These are phyloP conservation scores for Scutellaria barbata DNA, from an alignment of 257 asterid genomes.

Conservation along the genomic window DNA sequence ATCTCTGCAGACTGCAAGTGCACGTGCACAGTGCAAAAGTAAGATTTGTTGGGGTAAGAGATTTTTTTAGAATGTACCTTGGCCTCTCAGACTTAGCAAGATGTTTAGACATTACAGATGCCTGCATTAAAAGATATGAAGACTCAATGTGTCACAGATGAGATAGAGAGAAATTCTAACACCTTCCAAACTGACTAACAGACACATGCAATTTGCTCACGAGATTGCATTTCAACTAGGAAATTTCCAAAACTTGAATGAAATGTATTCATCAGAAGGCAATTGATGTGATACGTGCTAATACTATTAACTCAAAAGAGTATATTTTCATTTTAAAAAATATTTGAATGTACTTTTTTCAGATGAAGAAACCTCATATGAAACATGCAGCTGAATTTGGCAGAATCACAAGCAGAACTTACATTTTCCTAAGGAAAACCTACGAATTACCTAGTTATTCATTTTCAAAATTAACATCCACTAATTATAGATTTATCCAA, in stretches of 20 bases:
- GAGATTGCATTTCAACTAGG: not conserved
- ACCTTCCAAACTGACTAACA: not conserved
- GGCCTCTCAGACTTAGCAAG: slow-evolving; percentile 62
- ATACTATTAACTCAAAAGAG: not conserved
- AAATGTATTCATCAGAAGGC: slow-evolving; percentile 3
- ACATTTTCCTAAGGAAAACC: not conserved
- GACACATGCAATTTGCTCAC: not conserved
- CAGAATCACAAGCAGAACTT: not conserved
- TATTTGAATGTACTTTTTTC: not conserved
- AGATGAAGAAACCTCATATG: not conserved
- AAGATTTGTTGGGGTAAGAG: not conserved
- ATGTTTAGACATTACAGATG: slow-evolving; percentile 78
- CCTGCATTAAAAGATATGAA: slow-evolving; percentile 51
- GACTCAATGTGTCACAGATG: slow-evolving; percentile 9
- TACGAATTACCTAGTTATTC: not conserved
- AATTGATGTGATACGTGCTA: slow-evolving; percentile 7
- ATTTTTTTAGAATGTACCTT: slow-evolving; percentile 55
- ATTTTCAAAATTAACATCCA: slow-evolving; percentile 1
- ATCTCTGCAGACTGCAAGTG: not conserved
- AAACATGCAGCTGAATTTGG: slow-evolving; percentile 16
- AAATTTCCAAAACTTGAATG: not conserved
- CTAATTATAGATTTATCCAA: not conserved
- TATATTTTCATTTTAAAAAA: not conserved
- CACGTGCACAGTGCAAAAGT: slow-evolving; percentile 5
- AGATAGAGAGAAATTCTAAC: not conserved